phyloP scores from a whole-genome alignment of 495 filamentous ascomycete species.

The Articulospora tetracladia region DNA sequence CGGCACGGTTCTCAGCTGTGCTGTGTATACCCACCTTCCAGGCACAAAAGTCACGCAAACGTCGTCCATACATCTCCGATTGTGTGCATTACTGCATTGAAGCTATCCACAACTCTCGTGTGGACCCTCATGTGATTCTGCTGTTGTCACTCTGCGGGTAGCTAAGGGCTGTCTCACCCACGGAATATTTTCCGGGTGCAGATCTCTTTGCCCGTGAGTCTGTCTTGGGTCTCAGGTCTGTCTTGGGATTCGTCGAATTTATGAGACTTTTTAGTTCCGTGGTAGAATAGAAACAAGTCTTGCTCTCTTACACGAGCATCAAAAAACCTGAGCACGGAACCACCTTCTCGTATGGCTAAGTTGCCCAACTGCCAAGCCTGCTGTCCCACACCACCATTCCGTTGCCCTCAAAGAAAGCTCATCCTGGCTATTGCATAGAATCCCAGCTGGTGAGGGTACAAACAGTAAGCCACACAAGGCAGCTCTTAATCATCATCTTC shows the following conservation, averaged over 20 bases:
- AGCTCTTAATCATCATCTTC: constrained; percentile 64
- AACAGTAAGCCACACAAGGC: neutral
- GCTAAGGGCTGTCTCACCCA: neutral
- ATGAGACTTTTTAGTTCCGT: neutral
- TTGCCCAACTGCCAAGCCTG: neutral
- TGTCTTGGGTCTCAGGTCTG: neutral
- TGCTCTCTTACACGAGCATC: neutral
- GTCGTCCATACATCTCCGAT: neutral
- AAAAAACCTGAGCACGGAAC: neutral
- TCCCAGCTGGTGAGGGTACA: neutral
- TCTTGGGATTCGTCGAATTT: neutral
- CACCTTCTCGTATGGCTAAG: neutral
- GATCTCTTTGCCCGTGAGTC: neutral
- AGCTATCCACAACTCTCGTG: neutral
- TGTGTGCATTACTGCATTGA: neutral
- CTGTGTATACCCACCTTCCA: neutral
- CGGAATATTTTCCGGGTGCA: neutral
- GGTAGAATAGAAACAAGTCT: neutral
- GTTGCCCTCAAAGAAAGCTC: neutral
- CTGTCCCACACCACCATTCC: neutral
- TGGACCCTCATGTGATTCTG: neutral
- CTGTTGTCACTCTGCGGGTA: neutral
- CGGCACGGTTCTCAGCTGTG: neutral
- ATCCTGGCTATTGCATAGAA: neutral
- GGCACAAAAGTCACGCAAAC: neutral